Percentiles rank a stretch among this genome's conserved stretches.
These are phyloP conservation scores for Tulasnella sp. DNA, from an alignment of 768 basidiomycete species.

Conservation along the genomic window DNA sequence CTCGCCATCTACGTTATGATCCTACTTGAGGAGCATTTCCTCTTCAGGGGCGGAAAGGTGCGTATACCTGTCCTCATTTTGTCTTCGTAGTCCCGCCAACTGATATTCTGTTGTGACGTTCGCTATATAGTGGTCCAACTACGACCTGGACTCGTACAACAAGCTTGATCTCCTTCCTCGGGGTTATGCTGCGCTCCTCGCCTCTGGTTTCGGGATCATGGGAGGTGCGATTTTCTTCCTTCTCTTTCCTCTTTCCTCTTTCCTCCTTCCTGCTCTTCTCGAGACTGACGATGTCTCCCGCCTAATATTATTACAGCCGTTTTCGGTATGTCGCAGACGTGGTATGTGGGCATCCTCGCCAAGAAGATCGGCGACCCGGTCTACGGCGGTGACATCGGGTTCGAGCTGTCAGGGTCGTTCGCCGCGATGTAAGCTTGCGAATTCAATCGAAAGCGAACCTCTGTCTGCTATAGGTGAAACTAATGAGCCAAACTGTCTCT, in stretches of 20 bases:
- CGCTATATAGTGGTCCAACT: conserved; percentile 18
- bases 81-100: no score
- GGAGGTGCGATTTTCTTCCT: no score
- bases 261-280: conserved; percentile 24
- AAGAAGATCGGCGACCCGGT: conserved; percentile 29
- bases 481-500: conserved; percentile 2
- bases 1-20: conserved; percentile 37
- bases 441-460: conserved; percentile 36
- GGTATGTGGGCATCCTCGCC: conserved; percentile 43
- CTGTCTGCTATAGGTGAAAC: conserved; percentile 32
- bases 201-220: no score
- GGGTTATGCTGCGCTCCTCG: conserved; percentile 35
- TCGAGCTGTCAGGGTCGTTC: conserved; percentile 41
- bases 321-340: conserved; percentile 38
- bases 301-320: conserved; percentile 38
- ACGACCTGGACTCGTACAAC: conserved; percentile 42
- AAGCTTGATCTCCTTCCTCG: conserved; percentile 34
- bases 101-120: no score
- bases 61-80: conserved; percentile 27
- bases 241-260: no score
- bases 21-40: conserved; percentile 34
- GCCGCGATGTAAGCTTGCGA: conserved; percentile 37
- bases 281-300: conserved; percentile 36
- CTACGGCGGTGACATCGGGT: conserved; percentile 43
- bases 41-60: conserved; percentile 23